These are phyloP conservation scores for Naganishia kalamii DNA, from an alignment of 768 basidiomycete species.

Conservation along the genomic window DNA sequence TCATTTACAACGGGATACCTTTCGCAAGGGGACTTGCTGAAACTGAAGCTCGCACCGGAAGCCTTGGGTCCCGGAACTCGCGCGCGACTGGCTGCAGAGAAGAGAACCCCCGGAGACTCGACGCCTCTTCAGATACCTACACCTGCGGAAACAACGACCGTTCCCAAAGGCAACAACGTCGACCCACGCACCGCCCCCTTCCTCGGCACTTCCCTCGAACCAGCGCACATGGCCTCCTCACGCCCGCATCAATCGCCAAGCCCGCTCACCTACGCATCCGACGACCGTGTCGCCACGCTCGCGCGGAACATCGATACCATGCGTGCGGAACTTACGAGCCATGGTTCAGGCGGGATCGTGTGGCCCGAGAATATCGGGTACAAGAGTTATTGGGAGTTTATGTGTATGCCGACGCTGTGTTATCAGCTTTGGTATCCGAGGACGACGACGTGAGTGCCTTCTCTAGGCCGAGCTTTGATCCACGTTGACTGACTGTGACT, in stretches of 20 bases:
- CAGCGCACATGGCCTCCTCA: constrained; percentile 36
- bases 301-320: constrained; percentile 73
- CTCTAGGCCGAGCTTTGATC: background rate
- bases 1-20: constrained; percentile 22
- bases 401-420: constrained; percentile 82
- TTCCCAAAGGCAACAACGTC: constrained; percentile 9
- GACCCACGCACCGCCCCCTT: constrained; percentile 27
- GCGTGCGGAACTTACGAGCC: constrained; percentile 65
- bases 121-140: background rate
- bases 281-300: constrained; percentile 58
- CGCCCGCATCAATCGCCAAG: constrained; percentile 27
- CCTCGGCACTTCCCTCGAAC: constrained; percentile 42
- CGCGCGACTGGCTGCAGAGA: constrained; percentile 42
- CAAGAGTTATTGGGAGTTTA: constrained; percentile 75
- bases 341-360: constrained; percentile 56
- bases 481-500: background rate
- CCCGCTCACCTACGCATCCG: constrained; percentile 61
- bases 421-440: constrained; percentile 96
- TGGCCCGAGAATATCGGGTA: constrained; percentile 83
- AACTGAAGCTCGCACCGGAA: constrained; percentile 15
- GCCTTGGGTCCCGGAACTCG: constrained; percentile 37
- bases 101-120: background rate
- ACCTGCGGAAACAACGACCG: background rate
- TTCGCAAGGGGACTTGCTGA: constrained; percentile 17
- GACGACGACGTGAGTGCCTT: constrained; percentile 62